phyloP scores from a whole-genome alignment of 805 yeast genomes.

The Candida peoriensis region DNA sequence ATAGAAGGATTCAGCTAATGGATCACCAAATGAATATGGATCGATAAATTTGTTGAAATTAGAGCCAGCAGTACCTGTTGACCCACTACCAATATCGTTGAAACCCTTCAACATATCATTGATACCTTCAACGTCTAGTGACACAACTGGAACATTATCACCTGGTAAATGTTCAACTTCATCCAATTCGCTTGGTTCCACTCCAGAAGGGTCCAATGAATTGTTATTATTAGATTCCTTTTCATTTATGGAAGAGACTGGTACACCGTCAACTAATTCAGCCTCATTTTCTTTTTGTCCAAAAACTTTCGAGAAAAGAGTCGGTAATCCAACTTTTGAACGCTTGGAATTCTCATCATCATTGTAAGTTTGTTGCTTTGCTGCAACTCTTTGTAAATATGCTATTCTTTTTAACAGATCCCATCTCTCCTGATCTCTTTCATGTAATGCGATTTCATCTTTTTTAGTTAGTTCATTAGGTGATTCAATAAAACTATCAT shows the following conservation, averaged over 20 bases:
- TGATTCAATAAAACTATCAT: slow-evolving; percentile 32
- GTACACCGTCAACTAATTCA: not conserved
- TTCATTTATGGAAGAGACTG: not conserved
- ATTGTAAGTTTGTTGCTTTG: slow-evolving; percentile 38
- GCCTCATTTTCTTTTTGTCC: slow-evolving; percentile 5
- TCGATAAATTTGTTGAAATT: slow-evolving; percentile 52
- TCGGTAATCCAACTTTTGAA: slow-evolving; percentile 15
- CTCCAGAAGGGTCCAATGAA: slow-evolving; percentile 1
- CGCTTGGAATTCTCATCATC: slow-evolving; percentile 37
- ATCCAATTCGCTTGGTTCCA: slow-evolving; percentile 1
- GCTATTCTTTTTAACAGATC: slow-evolving; percentile 63
- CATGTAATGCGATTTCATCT: slow-evolving; percentile 33
- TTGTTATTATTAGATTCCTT: not conserved
- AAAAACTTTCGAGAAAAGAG: slow-evolving; percentile 3
- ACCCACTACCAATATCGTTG: slow-evolving; percentile 30
- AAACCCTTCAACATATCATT: slow-evolving; percentile 34
- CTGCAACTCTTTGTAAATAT: slow-evolving; percentile 62
- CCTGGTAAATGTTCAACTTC: slow-evolving; percentile 22
- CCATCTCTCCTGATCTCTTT: slow-evolving; percentile 59
- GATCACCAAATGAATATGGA: slow-evolving; percentile 88
- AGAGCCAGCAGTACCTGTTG: slow-evolving; percentile 18
- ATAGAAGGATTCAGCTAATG: slow-evolving; percentile 72
- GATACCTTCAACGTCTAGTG: slow-evolving; percentile 39
- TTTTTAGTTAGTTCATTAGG: slow-evolving; percentile 28
- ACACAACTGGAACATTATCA: slow-evolving; percentile 33